Conservation (phyloP, 331 rosid genomes). For the Malus hybrid region DNA sequence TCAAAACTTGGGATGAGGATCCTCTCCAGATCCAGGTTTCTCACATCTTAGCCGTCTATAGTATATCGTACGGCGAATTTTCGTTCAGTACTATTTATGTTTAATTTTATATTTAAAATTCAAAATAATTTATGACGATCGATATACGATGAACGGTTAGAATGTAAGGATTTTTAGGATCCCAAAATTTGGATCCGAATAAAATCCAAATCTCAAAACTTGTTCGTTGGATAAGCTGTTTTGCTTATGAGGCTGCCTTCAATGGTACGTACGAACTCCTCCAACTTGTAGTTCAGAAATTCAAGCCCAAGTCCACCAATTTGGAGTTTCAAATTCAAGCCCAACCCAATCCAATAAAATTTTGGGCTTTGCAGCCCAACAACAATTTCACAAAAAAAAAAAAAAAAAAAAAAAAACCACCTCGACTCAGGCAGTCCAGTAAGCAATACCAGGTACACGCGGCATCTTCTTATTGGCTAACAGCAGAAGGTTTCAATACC, state of each 20-base stretch:
- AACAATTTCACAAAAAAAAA: neutral
- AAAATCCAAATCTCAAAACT: too few relatives aligned
- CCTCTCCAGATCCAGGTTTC: too few relatives aligned
- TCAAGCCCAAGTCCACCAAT: neutral
- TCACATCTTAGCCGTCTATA: fast-evolving
- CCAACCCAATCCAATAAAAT: neutral
- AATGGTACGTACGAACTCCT: too few relatives aligned
- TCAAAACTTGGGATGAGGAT: too few relatives aligned
- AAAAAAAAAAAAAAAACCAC: neutral
- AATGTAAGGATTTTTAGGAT: too few relatives aligned
- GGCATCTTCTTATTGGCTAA: constrained; percentile 5
- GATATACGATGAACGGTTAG: fast-evolving
- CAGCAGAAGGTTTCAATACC: constrained; percentile 11
- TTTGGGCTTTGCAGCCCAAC: neutral
- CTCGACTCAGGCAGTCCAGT: neutral
- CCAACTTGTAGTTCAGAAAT: too few relatives aligned
- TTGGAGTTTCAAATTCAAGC: neutral
- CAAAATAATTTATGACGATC: fast-evolving
- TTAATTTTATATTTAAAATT: too few relatives aligned
- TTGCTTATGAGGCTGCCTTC: too few relatives aligned
- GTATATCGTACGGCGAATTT: fast-evolving
- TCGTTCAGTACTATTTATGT: fast-evolving
- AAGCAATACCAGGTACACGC: neutral
- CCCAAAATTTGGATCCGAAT: too few relatives aligned
- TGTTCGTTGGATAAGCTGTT: too few relatives aligned